Base-by-base conservation (phyloP, 2,329 filamentous ascomycete genomes). In the Claviceps cyperi region DNA sequence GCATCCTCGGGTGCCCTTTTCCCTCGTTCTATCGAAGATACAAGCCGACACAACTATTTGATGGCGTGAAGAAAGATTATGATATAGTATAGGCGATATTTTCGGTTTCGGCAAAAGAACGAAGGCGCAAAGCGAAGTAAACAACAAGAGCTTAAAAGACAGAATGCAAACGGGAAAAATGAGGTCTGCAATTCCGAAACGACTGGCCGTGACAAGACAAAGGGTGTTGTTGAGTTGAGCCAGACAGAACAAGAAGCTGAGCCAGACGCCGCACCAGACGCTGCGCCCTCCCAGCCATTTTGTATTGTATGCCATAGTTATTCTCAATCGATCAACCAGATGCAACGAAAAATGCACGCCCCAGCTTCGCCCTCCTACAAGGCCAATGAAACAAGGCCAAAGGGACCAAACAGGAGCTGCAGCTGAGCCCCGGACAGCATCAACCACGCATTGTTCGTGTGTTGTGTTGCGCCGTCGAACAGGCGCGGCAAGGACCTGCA, bases 1-100 rank as follows among this genome's bases (percentile, higher is more conserved):
- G 43, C 51, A 53, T 53, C 24, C n/a, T 47, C 22, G 4, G 28
- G 40, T 35, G 22, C 32, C 19, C 46, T 24, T 41, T 43, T 43
- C 5, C 40, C 6, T 32, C 9, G 9, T 32, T 43, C 13, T 15
- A 14, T 28, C 13, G 15, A 24, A 48, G 7, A 17, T 21, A 35
- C 13, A 41, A 13, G 8, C n/a, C 37, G 39, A 40, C 28, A 32
- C 13, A 15, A 15, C 11, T 19, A 14, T 36, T 19, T 8, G 17
- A 38, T 47, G 9, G n/a, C 14, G 9, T 32, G 28, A 11, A 32
- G 11, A 32, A 32, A 32, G 28, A 32, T 32, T 32, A 32, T 32
- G 9, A 9, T 32, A 32, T 11, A 32, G 28, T 32, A 11, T 32
- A 11, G 11, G 28, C 9, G 9, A 32, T 32, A 4, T 32, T 32